phyloP scores from a whole-genome alignment of 2,329 filamentous ascomycete genomes.

The Amesomyces nigricolor region DNA sequence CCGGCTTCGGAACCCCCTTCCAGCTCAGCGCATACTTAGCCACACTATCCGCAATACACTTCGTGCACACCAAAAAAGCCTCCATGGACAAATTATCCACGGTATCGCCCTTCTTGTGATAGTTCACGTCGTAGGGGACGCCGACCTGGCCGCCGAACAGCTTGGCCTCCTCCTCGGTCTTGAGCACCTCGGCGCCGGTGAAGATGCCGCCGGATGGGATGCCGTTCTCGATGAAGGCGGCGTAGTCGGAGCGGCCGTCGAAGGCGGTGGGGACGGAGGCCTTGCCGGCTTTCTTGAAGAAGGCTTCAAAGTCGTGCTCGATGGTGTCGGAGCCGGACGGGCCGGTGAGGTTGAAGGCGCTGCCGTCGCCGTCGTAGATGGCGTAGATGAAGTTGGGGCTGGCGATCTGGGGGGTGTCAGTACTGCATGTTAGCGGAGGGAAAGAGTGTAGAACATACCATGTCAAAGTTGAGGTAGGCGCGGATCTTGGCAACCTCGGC shows the following conservation, averaged over 20 bases:
- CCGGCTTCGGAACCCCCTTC: slow-evolving; percentile 29
- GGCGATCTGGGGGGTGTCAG: slow-evolving; percentile 30
- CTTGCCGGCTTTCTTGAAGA: slow-evolving; percentile 42
- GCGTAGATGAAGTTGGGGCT: slow-evolving; percentile 46
- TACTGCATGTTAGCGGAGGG: background rate
- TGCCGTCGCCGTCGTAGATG: slow-evolving; percentile 57
- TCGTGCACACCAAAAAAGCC: slow-evolving; percentile 42
- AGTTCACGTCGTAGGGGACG: slow-evolving; percentile 41
- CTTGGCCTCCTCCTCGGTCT: slow-evolving; percentile 47
- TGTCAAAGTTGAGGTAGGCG: slow-evolving; percentile 53
- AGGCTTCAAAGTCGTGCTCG: slow-evolving; percentile 53
- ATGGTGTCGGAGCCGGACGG: slow-evolving; percentile 52
- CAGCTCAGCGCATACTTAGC: slow-evolving; percentile 39
- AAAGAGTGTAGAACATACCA: slow-evolving; percentile 29
- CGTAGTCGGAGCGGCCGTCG: slow-evolving; percentile 52
- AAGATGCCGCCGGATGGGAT: slow-evolving; percentile 65
- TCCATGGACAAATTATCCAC: slow-evolving; percentile 33
- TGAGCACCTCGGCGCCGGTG: slow-evolving; percentile 49
- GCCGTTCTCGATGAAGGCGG: slow-evolving; percentile 58
- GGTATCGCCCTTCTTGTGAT: slow-evolving; percentile 42
- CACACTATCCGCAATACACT: slow-evolving; percentile 39
- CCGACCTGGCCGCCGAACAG: slow-evolving; percentile 59
- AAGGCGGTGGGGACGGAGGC: slow-evolving; percentile 58
- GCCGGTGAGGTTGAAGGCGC: slow-evolving; percentile 51
- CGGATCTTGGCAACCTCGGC: slow-evolving; percentile 45